Evolutionary conservation across 2,329 filamentous ascomycete species (phyloP).

Genomic region (Botrytis deweyae): DNA sequence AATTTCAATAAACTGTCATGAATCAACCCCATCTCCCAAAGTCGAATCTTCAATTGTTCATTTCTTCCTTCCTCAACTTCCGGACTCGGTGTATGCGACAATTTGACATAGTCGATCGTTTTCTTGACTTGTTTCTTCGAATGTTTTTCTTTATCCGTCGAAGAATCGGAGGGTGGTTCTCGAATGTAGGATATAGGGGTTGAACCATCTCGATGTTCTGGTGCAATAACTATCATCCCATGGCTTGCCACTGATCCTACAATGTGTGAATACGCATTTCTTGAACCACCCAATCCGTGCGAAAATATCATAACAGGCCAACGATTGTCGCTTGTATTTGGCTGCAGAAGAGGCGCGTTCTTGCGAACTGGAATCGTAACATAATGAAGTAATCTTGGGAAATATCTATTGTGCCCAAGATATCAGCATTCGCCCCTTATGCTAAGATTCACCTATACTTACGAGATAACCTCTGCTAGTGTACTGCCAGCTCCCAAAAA

Average conservation of each 20-base stretch:
- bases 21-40: conserved; percentile 75
- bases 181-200: conserved; percentile 72
- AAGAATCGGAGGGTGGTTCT: conserved; percentile 49
- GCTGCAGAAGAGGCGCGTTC: conserved; percentile 62
- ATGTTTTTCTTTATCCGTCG: conserved; percentile 33
- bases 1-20: conserved; percentile 67
- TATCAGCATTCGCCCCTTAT: neutral
- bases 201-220: conserved; percentile 82
- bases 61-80: conserved; percentile 68
- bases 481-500: conserved; percentile 67
- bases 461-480: conserved; percentile 60
- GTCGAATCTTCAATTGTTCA: conserved; percentile 68
- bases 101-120: conserved; percentile 46
- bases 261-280: conserved; percentile 84
- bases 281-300: conserved; percentile 76
- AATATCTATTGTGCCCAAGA: conserved; percentile 48
- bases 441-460: conserved; percentile 37
- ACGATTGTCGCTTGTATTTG: conserved; percentile 46
- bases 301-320: conserved; percentile 87
- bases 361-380: conserved; percentile 70
- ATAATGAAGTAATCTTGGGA: conserved; percentile 71
- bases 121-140: conserved; percentile 36
- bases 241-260: conserved; percentile 77
- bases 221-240: conserved; percentile 75
- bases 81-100: conserved; percentile 62